Percentiles rank a stretch among this genome's conserved stretches.
Evolutionary conservation across 106 monocot genomes (phyloP).

Genomic region (Cymbidium sinense): DNA sequence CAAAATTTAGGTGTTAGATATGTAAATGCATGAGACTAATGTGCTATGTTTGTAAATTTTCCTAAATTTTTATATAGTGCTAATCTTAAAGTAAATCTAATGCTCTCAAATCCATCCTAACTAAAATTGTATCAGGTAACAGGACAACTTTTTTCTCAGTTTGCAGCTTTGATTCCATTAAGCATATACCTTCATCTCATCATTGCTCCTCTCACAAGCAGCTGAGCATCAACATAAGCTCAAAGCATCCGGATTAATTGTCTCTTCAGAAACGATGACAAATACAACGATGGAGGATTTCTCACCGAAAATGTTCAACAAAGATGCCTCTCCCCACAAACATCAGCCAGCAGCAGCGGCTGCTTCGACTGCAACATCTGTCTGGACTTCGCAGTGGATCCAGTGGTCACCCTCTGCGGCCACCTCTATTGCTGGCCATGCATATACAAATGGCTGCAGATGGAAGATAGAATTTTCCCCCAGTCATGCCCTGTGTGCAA

Average conservation of each 20-base stretch:
- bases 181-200: not conserved
- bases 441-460: slow-evolving; percentile 42
- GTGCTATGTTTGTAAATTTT: too few relatives aligned
- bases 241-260: not conserved
- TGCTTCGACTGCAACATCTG: slow-evolving; percentile 64
- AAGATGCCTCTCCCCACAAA: not conserved
- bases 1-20: too few relatives aligned
- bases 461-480: not conserved
- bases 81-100: too few relatives aligned
- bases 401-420: slow-evolving; percentile 54
- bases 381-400: slow-evolving; percentile 34
- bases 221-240: not conserved
- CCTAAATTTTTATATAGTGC: too few relatives aligned
- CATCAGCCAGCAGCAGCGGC: not conserved
- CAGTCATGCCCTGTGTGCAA: slow-evolving; percentile 20
- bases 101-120: too few relatives aligned
- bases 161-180: too few relatives aligned
- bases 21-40: too few relatives aligned
- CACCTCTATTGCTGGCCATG: slow-evolving; percentile 64
- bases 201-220: not conserved
- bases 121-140: too few relatives aligned
- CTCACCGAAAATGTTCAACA: not conserved
- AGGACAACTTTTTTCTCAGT: too few relatives aligned
- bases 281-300: not conserved
- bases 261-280: not conserved